Base-by-base conservation (phyloP, 2,329 filamentous ascomycete genomes). In the Ophiostoma piceae region DNA sequence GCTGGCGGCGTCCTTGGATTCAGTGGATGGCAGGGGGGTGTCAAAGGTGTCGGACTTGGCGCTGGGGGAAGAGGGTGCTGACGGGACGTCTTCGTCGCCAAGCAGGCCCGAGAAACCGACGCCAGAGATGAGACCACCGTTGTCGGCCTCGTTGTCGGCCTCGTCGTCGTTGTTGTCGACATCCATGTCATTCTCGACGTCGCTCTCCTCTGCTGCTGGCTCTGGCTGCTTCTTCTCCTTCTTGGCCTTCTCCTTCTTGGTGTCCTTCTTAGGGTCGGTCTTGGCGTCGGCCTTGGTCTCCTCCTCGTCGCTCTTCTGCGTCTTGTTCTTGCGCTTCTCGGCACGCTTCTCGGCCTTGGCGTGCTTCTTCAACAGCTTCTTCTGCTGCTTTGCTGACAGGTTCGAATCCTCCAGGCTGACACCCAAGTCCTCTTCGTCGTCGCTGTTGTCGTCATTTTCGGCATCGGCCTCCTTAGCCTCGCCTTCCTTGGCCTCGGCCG, bases 21-120 rank as follows among this genome's bases (percentile, higher is more conserved):
- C 70, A 22, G 78, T 57, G 74, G 72, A 72, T 77, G 72, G 80
- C 78, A 73, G 84, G 69, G 82, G 81, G 68, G 79, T 80, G 76
- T 92, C 89, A 74, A 88, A 89, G 2, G 83, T 81, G 32, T 88
- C 85, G 8, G 89, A 91, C 65, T 82, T 80, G n/a, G 57, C n/a
- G 14, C 57, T 60, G 4, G 76, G 74, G 11, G 78, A 78, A 39
- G 77, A 76, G 32, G 79, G 68, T 12, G 71, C 78, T 69, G 82
- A 71, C 2, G 72, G 43, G 3, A 69, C 79, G 67, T 79, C 79
- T 65, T 83, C 82, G 8, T 85, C 82, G 39, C 82, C 79, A 39
- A 79, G 79, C 47, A 87, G 80, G 8, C 82, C 81, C 8, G 79
- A 77, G 16, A 82, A 81, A 73, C 86, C 83, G 65, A 85, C 80